Evolutionary conservation across 1,284 basidiomycete genomes (phyloP), one percentile per base, ranked within the genome.

Genomic region (Trichosporon asahii): DNA sequence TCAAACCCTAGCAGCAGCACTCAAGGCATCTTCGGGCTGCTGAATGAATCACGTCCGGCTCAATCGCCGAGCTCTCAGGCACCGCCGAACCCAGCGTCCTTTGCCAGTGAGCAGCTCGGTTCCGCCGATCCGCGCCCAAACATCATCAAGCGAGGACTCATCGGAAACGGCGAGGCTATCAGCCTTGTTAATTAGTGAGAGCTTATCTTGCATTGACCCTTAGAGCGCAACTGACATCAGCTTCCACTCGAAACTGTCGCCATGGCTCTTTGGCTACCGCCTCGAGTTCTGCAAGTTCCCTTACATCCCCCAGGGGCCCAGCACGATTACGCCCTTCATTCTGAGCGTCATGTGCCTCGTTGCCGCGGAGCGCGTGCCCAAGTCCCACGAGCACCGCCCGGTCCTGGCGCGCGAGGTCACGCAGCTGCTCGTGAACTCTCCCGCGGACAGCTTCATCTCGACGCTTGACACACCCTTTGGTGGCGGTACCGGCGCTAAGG

Each of bases 301-400:
- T 2, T 83, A 80, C 69, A 74, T 81, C 15, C 70, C 76, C 0
- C 72, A 75, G 0, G 82, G 82, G 7, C 79, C 76, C 1, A 67
- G 64, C 6, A 69, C 68, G 1, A 81, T 83, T 44, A 82, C 82
- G 12, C 82, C 82, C 4, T 75, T 82, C 65, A 79, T 83, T 44
- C 76, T 82, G 37, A 76, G 75, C 15, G 77, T 82, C 12, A 68
- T 80, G 44, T 82, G 79, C 61, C 72, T 82, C 11, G 73, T 82
- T 21, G 72, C 79, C 0, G 75, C 77, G 1, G 80, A 82, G 57
- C 76, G 80, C 1, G 63, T 78, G 5, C 74, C 78, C 1, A 40
- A 57, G 0, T 68, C 71, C n/a, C 74, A 74, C 35, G 70, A 75
- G 37, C 73, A 77, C 67, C 66, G 67, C 25, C 37, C 31, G 2